Evolutionary conservation across 2,329 filamentous ascomycete species (phyloP).

Genomic region (Mycosphaerella arachidis): DNA sequence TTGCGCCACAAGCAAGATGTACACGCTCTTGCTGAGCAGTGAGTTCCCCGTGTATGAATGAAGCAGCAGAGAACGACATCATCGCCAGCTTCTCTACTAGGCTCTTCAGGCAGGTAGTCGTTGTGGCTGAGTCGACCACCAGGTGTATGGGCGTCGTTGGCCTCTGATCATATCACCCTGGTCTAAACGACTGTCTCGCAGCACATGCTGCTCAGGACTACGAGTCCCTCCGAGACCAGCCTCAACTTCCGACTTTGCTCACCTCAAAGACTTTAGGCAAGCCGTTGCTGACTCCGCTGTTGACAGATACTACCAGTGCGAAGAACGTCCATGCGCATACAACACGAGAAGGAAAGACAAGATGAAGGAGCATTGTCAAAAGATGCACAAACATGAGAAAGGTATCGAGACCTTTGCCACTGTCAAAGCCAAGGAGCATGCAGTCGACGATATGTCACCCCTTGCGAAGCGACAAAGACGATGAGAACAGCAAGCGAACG

Average conservation of each 20-base stretch:
- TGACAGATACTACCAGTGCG: not conserved
- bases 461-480: not conserved
- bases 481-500: not conserved
- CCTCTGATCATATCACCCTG: no score
- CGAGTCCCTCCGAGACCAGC: no score
- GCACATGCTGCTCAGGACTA: no score
- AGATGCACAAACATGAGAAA: slow-evolving; percentile 5
- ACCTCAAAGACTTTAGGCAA: not conserved
- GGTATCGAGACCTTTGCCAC: not conserved
- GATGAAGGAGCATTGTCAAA: slow-evolving; percentile 11
- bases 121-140: not conserved
- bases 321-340: not conserved
- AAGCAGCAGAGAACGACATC: not conserved
- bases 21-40: slow-evolving; percentile 1
- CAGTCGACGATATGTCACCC: not conserved
- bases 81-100: not conserved
- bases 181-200: not conserved
- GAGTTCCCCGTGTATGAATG: not conserved
- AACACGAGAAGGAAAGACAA: slow-evolving; percentile 8
- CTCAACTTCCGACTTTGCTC: no score
- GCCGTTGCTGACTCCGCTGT: not conserved
- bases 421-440: not conserved
- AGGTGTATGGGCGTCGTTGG: no score
- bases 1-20: slow-evolving; percentile 2
- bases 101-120: not conserved